phyloP scores from a whole-genome alignment of 2,329 filamentous ascomycete species.

The Aspergillus phoenicis region DNA sequence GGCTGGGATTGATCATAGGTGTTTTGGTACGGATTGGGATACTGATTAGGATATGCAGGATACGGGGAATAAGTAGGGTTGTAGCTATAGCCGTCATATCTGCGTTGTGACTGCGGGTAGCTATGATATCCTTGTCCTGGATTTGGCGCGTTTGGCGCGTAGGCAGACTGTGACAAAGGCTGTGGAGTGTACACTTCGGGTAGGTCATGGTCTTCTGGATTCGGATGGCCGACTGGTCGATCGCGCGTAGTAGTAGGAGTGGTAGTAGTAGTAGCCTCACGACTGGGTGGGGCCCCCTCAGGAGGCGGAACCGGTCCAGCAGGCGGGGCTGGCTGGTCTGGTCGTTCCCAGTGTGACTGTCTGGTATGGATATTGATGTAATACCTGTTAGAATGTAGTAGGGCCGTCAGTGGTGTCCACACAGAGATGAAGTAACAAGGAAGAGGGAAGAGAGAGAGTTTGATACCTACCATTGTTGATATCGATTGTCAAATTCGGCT shows the following conservation, averaged over 20 bases:
- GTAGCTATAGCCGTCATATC: neutral
- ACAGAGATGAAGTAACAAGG: neutral
- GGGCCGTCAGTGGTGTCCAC: neutral
- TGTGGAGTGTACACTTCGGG: neutral
- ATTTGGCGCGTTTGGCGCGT: neutral
- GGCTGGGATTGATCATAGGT: neutral
- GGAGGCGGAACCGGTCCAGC: neutral
- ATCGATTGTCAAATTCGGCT: neutral
- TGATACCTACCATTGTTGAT: neutral
- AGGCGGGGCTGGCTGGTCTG: neutral
- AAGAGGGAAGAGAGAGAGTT: neutral
- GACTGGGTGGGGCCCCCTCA: neutral
- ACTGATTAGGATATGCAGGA: neutral
- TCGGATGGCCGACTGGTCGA: neutral
- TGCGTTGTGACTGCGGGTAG: neutral
- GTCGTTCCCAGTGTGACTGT: neutral
- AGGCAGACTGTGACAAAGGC: neutral
- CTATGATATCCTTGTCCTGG: neutral
- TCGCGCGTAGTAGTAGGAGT: neutral
- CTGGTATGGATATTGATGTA: neutral
- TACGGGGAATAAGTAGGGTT: neutral
- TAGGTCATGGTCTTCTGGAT: neutral
- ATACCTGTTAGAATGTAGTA: neutral
- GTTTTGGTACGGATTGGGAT: neutral
- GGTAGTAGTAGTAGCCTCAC: neutral